Evolutionary conservation across 352 stramenopile species (phyloP), one percentile per base, ranked within the genome.

Genomic region (Phytophthora pistaciae): DNA sequence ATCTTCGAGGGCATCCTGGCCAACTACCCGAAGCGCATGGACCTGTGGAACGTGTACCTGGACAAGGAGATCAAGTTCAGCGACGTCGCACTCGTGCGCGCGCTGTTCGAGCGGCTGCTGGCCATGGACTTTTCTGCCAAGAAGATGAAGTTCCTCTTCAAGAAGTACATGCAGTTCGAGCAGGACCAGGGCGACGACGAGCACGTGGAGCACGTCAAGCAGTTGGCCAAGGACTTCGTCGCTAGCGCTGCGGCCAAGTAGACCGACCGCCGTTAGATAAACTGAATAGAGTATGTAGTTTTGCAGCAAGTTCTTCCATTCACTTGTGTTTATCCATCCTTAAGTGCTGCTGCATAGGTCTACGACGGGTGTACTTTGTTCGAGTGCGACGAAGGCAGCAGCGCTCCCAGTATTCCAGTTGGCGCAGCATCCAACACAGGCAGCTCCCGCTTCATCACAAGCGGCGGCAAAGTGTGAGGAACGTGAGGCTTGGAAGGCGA

Each of bases 111-210:
- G 64, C 93, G 91, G 13, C 79, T 98, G n/a, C 64, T 98, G 18
- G 89, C 90, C 20, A 96, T 98, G 84, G 96, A 98, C 33, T 98
- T 99, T 52, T 97, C 87, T 8, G 89, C 98, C 66, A 99, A 99
- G 77, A 98, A 99, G 89, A 99, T 99, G 96, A 99, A 99, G 82
- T 98, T 96, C 67, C 72, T 99, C 64, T 99, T 99, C 85, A 99
- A 99, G 75, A 99, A 99, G 77, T 99, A 91, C 82, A 87, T 98
- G 66, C 75, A 87, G 25, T 97, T 98, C 61, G 97, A 99, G 84
- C 90, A 98, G 69, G 85, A 93, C 11, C 88, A 98, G 74, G 97
- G 97, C 44, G 87, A 97, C 60, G 88, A 91, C 56, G 81, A 87
- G 10, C 89, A 77, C 56, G 88, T 97, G 64, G 90, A 97, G 62